A percentile compares a stretch with the other conserved stretches of the same genome.
Evolutionary conservation across 345 rosid genomes (phyloP).

Genomic region (Mallotus nudiflorus): DNA sequence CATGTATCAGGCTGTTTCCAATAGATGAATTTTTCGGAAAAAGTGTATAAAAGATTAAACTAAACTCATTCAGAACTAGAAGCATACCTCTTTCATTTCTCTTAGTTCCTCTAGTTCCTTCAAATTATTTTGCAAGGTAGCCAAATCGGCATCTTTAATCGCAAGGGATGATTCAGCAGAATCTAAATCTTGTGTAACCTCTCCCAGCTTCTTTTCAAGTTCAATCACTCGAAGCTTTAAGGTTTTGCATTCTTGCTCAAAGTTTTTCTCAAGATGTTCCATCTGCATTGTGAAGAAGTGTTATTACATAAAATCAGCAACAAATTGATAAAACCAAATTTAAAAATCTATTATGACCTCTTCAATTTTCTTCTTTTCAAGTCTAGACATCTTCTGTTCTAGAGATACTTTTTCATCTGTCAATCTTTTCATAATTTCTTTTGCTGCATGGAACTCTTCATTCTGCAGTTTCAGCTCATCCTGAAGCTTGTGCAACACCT

Average conservation of each 20-base stretch:
- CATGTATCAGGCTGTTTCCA: background rate
- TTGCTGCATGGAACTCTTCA: slow-evolving; percentile 53
- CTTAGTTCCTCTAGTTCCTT: slow-evolving; percentile 90
- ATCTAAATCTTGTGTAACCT: slow-evolving; percentile 50
- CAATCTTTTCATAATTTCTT: slow-evolving; percentile 51
- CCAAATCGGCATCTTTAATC: slow-evolving; percentile 51
- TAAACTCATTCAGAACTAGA: background rate
- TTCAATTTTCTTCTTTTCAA: slow-evolving; percentile 65
- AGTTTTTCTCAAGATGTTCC: slow-evolving; percentile 49
- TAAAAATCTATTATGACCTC: slow-evolving; percentile 48
- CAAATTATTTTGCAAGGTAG: slow-evolving; percentile 57
- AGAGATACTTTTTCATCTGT: slow-evolving; percentile 54
- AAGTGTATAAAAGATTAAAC: background rate
- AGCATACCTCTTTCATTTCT: slow-evolving; percentile 90
- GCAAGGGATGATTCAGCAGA: slow-evolving; percentile 53
- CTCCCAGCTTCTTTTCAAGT: slow-evolving; percentile 67
- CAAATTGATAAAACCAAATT: slow-evolving; percentile 1
- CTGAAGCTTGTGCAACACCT: slow-evolving; percentile 60
- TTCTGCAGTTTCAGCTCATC: slow-evolving; percentile 61
- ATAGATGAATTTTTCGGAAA: background rate
- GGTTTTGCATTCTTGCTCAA: slow-evolving; percentile 66
- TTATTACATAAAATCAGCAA: background rate
- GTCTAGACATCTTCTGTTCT: slow-evolving; percentile 58
- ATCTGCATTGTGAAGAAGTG: slow-evolving; percentile 39
- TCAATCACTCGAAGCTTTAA: slow-evolving; percentile 59